Base-by-base conservation (phyloP, 768 basidiomycete genomes). In the Mycena olivaceomarginata region DNA sequence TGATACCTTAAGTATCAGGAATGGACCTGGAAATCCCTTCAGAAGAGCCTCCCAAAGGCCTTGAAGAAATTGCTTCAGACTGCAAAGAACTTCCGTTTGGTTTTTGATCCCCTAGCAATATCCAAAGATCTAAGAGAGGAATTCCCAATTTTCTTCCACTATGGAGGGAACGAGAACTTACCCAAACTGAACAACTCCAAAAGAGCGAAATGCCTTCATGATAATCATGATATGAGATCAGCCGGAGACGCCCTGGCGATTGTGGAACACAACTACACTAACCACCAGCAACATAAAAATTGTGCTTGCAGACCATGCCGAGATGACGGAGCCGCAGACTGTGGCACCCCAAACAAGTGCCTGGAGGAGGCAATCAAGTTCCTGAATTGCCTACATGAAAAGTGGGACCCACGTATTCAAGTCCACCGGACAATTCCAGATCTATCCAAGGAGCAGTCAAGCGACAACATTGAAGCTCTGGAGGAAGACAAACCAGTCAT, bases 81-180 rank as follows among this genome's bases (percentile, higher is more conserved):
- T 8, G 85, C 82, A 4, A 76, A 72, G 45, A 82, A 83, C 51
- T 77, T 80, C 16, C 48, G 72, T 2, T 16, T 84, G 0, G 39
- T 70, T 1, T 66, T 81, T 1, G 80, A 83, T 22, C 73, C 81
- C 0, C 53, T 71, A 2, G 72, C 62, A 0, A 73, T 82, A n/a
- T 60, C 70, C 1, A 62, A 75, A 60, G 62, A 80, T 0, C 46
- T 81, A 0, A 75, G 74, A 37, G 16, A 63, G 9, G 11, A 76
- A 20, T 80, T 82, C 72, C 85, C 87, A 41, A 82, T 86, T 0
- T 87, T 85, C 84, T 80, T 82, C 67, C 87, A 87, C 76, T 64
- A 13, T 0, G 81, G 80, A 5, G 76, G 69, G 8, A 74, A 77
- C 15, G 12, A 31, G 13, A 51, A 56, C 15, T 16, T 39, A 0